phyloP scores from a whole-genome alignment of 257 asterid genomes.

The Solanum rostratum region DNA sequence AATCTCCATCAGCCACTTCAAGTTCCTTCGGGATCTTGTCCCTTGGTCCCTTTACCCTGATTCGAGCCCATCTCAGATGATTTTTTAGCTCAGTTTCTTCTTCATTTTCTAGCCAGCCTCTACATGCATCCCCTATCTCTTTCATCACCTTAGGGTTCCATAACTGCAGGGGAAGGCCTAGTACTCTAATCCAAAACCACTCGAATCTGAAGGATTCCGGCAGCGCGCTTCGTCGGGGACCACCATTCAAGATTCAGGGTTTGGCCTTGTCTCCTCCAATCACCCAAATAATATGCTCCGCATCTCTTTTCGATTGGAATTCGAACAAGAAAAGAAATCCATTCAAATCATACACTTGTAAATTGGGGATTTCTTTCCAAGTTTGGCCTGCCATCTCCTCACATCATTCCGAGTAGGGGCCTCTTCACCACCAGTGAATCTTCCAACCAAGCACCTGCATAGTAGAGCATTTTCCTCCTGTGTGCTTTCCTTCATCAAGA shows the following conservation, averaged over 20 bases:
- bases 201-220: background rate
- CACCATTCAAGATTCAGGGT: background rate
- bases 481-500: background rate
- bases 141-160: background rate
- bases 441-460: background rate
- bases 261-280: background rate
- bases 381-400: background rate
- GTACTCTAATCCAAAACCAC: background rate
- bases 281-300: background rate
- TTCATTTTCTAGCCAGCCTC: no score
- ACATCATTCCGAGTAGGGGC: background rate
- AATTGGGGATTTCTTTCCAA: background rate
- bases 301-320: background rate
- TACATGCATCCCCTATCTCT: background rate
- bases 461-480: background rate
- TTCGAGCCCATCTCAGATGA: background rate
- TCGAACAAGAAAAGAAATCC: background rate
- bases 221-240: no score
- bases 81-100: background rate
- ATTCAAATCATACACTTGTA: background rate
- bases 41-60: background rate
- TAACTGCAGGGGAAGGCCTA: background rate
- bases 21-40: background rate
- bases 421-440: background rate
- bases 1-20: background rate